These are phyloP conservation scores for Cyclanthera cordifolia DNA, from an alignment of 306 rosid species.

Conservation along the genomic window DNA sequence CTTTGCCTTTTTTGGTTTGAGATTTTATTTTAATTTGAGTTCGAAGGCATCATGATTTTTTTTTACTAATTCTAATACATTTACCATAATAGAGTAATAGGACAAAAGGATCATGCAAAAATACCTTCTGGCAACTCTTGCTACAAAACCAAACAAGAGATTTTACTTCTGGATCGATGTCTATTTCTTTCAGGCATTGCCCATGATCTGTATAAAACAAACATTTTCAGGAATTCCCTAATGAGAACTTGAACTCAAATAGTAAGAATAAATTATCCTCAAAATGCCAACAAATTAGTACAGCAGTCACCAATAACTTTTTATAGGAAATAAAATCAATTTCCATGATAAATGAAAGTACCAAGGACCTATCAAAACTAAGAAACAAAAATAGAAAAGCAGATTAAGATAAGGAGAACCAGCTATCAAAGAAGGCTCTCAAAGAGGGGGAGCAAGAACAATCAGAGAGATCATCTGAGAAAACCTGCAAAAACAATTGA, in stretches of 20 bases:
- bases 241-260: not conserved
- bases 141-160: constrained; percentile 63
- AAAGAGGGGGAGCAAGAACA: no score
- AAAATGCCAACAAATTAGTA: not conserved
- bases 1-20: not conserved
- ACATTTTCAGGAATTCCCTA: not conserved
- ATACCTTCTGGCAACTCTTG: constrained; percentile 74
- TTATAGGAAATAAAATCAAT: no score
- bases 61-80: not conserved
- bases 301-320: not conserved
- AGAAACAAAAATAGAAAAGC: no score
- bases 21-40: not conserved
- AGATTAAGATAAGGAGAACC: no score
- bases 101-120: not conserved
- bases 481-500: no score
- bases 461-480: no score
- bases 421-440: no score
- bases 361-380: no score
- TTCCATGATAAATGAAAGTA: no score
- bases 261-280: not conserved
- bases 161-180: constrained; percentile 27
- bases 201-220: constrained; percentile 59
- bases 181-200: constrained; percentile 44
- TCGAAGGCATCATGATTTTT: not conserved
- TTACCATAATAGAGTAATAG: not conserved